Conservation (phyloP, 306 rosid species). For the Cucurbita ficifolia region DNA sequence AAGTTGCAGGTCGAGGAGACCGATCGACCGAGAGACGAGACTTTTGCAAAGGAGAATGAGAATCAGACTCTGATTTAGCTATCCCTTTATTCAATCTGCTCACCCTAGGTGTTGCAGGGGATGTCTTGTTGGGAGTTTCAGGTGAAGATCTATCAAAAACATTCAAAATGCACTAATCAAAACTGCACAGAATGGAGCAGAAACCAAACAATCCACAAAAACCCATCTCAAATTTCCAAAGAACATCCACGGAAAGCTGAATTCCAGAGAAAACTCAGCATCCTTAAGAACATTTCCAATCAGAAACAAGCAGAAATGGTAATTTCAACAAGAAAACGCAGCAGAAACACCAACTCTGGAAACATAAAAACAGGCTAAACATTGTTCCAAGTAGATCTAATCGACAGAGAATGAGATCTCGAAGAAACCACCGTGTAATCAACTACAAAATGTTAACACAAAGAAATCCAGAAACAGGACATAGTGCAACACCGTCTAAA, state of each 20-base stretch:
- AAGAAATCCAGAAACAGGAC: constrained; percentile 6
- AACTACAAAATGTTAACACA: background rate
- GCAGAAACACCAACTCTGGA: background rate
- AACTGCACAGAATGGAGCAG: constrained; percentile 8
- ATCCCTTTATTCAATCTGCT: constrained; percentile 51
- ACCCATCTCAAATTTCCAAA: constrained; percentile 3
- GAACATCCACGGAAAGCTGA: background rate
- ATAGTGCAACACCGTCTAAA: constrained; percentile 7
- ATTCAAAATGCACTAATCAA: constrained; percentile 4
- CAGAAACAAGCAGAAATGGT: background rate
- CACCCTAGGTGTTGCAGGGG: constrained; percentile 75
- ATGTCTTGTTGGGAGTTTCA: constrained; percentile 52
- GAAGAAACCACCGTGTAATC: background rate
- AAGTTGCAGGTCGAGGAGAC: constrained; percentile 51
- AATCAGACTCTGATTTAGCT: constrained; percentile 55
- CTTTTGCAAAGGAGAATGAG: constrained; percentile 61
- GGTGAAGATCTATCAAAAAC: constrained; percentile 39
- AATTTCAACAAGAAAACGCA: background rate
- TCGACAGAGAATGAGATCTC: background rate
- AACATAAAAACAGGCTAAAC: background rate
- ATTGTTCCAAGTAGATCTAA: constrained; percentile 7
- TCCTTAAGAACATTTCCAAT: background rate
- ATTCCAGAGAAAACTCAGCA: background rate
- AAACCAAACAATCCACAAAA: constrained; percentile 8
- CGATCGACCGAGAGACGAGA: constrained; percentile 64